Evolutionary conservation across 164 flowering plant species (phyloP).

Genomic region (Liquidambar formosana): DNA sequence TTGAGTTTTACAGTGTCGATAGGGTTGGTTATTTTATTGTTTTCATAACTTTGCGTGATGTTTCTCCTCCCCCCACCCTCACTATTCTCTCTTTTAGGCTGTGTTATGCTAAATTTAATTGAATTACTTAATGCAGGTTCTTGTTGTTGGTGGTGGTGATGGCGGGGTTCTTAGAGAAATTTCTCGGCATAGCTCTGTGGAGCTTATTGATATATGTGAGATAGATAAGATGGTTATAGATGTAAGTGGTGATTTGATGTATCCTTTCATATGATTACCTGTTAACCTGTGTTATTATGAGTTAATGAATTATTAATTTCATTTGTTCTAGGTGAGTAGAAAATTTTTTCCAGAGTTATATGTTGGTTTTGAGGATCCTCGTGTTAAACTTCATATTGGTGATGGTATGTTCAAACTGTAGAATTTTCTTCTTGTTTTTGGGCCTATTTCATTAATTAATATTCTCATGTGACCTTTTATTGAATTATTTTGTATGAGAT

Average conservation of each 20-base stretch:
- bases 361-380: conserved; percentile 95
- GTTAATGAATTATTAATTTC: neutral
- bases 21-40: neutral
- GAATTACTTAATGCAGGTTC: conserved; percentile 60
- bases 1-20: neutral
- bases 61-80: too few relatives aligned
- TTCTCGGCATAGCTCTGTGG: conserved; percentile 85
- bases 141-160: conserved; percentile 99
- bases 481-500: neutral
- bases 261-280: neutral
- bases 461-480: neutral
- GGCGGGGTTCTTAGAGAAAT: conserved; percentile 97
- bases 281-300: neutral
- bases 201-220: conserved; percentile 92
- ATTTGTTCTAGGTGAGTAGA: conserved; percentile 58
- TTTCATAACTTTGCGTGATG: neutral
- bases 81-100: neutral
- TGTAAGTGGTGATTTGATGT: conserved; percentile 46
- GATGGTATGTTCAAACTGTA: conserved; percentile 61
- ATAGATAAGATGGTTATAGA: conserved; percentile 94
- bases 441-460: neutral
- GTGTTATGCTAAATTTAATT: neutral
- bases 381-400: conserved; percentile 86
- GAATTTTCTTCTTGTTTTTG: neutral
- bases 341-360: conserved; percentile 78